Evolutionary conservation across 768 basidiomycete genomes (phyloP), one percentile per base, ranked within the genome.

Genomic region (Phlebiopsis gigantea): DNA sequence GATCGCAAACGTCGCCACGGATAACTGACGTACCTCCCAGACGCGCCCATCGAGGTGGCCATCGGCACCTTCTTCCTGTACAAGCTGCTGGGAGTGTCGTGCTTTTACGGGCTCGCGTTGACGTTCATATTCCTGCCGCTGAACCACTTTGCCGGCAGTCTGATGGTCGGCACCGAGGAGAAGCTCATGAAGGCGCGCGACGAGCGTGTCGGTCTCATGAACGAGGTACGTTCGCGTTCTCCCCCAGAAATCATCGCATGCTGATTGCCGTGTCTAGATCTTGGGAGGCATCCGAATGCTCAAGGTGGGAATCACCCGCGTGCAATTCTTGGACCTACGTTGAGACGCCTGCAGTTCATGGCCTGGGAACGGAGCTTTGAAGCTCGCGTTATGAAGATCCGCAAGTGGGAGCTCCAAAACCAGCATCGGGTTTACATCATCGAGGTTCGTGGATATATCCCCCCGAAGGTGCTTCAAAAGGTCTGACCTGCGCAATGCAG

Each of bases 361-460:
- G 93, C 92, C 15, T 87, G 85, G 93, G 93, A 97, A 69, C 84
- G 93, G 25, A 91, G 83, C 66, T 95, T 95, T 62, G 93, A 96
- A 71, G 75, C 77, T 24, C 79, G 78, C 9, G 84, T 94, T 0
- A 68, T 88, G 53, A 82, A 79, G 52, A 76, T 96, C 58, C 81
- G 93, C 25, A 83, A 84, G 43, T 85, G 83, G 61, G 93, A 97
- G 68, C 75, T 97, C 22, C 84, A 84, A 62, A 93, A 83, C 69
- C 93, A 94, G 66, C 84, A 82, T 62, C 69, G 90, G 47, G 96
- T 92, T 69, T 98, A 94, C 69, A 81, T 79, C 44, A 89, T 96
- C 52, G 94, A 96, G 74, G 84, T 85, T 46, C 41, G 67, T 43
- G 24, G 2, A 15, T 21, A 34, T 21, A 51, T 19, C n/a, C 43